Evolutionary conservation across 1,284 basidiomycete species (phyloP), one percentile per base, ranked within the genome.

Genomic region (Wolfiporia cocos): DNA sequence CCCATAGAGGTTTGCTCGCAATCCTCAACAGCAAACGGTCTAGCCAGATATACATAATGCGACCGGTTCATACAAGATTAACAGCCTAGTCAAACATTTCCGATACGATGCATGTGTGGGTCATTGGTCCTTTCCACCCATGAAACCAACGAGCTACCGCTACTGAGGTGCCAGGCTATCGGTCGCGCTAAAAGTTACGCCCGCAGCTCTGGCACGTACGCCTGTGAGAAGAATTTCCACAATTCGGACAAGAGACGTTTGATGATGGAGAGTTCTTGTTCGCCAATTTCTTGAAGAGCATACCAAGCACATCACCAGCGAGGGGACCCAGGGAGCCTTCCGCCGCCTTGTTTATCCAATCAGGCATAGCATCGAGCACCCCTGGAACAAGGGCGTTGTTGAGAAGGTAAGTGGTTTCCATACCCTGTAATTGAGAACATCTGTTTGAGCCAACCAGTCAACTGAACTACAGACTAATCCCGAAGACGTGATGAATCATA

Each of bases 341-440:
- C 9, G 40, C 34, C 10, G 36, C 24, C 5, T 26, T 26, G 1
- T 22, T 15, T 4, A 42, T 36, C 40, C 40, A 42, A 2, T 2
- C 23, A 5, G 41, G 35, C 20, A 37, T 30, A 3, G 40, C 22
- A n/a, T 22, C 32, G 3, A 36, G 17, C 14, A 30, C 26, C 11
- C 26, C 34, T 4, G 33, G 22, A 4, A 12, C 17, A n/a, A 21
- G 6, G 3, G 18, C 6, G 5, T 29, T 34, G 10, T 38, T 17
- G 19, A 34, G 21, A 2, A 42, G 26, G 18, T 35, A 36, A 19
- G 35, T 26, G 3, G 36, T 18, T 32, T 35, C 32, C 4, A 24
- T n/a, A n/a, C 21, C 5, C 24, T 30, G 40, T 3, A 42, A 21
- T 18, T 42, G 33, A 12, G 40, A 24, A 19, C 36, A 36, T n/a